A percentile compares a stretch with the other conserved stretches of the same genome.
Evolutionary conservation across 192 early-diverging fungal species (phyloP).

Genomic region (Hyaloraphidium curvatum): DNA sequence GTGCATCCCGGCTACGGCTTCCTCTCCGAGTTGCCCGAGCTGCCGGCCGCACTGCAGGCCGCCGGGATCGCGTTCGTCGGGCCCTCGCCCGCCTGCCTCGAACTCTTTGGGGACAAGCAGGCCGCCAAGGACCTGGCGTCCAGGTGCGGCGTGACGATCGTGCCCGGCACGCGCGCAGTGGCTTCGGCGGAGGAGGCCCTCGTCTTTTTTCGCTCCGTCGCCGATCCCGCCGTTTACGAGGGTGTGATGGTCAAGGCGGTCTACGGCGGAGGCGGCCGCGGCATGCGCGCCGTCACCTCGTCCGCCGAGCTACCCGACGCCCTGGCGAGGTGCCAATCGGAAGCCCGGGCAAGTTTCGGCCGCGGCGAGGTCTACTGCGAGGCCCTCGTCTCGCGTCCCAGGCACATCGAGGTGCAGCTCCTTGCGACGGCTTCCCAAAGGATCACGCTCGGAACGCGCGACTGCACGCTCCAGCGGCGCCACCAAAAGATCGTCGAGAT

Average conservation of each 20-base stretch:
- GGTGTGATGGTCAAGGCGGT: not conserved
- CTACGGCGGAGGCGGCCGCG: not conserved
- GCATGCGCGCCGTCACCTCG: not conserved
- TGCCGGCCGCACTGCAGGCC: not conserved
- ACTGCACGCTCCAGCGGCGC: slow-evolving; percentile 84
- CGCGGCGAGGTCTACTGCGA: slow-evolving; percentile 20
- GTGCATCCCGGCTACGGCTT: slow-evolving; percentile 1
- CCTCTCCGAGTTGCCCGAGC: not conserved
- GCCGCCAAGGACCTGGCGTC: not conserved
- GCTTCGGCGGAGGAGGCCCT: not conserved
- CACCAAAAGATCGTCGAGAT: slow-evolving; percentile 95
- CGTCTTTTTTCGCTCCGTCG: slow-evolving; percentile 25
- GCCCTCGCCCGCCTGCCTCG: not conserved
- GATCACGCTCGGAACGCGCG: no score
- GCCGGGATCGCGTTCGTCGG: not conserved
- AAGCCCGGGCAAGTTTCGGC: not conserved
- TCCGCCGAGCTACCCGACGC: not conserved
- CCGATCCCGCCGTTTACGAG: slow-evolving; percentile 19
- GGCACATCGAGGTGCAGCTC: slow-evolving; percentile 96
- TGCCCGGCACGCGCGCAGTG: not conserved
- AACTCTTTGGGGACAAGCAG: not conserved
- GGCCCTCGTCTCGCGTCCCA: slow-evolving; percentile 72
- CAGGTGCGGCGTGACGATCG: not conserved
- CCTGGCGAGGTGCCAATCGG: not conserved
- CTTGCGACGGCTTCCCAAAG: no score